Conservation (phyloP, 352 stramenopile genomes). For the Phytophthora tentaculata region DNA sequence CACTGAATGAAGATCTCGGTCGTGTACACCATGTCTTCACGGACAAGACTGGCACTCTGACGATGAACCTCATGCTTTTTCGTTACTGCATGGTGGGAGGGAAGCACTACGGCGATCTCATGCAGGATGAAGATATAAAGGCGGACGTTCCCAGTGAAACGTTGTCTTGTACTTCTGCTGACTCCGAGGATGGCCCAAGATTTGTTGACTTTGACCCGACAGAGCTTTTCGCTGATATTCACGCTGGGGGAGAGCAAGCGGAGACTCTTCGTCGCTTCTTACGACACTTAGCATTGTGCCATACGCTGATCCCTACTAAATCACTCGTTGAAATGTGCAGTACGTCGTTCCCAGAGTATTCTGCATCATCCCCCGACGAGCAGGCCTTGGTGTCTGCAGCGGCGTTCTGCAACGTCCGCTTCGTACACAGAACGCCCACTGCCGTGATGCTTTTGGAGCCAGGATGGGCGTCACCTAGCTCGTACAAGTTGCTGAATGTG, state of each 20-base stretch:
- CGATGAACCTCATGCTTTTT: constrained; percentile 97
- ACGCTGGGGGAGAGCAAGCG: constrained; percentile 41
- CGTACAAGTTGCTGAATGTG: constrained; percentile 92
- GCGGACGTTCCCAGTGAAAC: constrained; percentile 12
- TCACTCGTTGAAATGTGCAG: constrained; percentile 75
- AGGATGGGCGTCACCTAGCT: constrained; percentile 37
- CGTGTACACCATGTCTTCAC: constrained; percentile 93
- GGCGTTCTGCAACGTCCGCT: constrained; percentile 78
- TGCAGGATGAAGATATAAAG: constrained; percentile 62
- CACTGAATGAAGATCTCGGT: constrained; percentile 93
- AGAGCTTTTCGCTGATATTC: constrained; percentile 68
- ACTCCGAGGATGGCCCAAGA: constrained; percentile 14
- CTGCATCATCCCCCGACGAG: constrained; percentile 83
- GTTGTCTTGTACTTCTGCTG: constrained; percentile 1
- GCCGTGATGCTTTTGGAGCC: constrained; percentile 62
- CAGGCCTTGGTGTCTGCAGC: constrained; percentile 80
- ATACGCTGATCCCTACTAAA: constrained; percentile 81
- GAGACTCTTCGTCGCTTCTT: constrained; percentile 66
- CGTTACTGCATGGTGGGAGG: constrained; percentile 94
- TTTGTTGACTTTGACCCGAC: constrained; percentile 81
- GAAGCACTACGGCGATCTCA: constrained; percentile 91
- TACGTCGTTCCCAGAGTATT: constrained; percentile 77
- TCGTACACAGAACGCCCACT: constrained; percentile 76
- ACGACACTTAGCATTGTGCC: constrained; percentile 79
- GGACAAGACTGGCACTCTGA: constrained; percentile 96